phyloP scores from a whole-genome alignment of 139 green algal genomes.

The Asterochloris erici region DNA sequence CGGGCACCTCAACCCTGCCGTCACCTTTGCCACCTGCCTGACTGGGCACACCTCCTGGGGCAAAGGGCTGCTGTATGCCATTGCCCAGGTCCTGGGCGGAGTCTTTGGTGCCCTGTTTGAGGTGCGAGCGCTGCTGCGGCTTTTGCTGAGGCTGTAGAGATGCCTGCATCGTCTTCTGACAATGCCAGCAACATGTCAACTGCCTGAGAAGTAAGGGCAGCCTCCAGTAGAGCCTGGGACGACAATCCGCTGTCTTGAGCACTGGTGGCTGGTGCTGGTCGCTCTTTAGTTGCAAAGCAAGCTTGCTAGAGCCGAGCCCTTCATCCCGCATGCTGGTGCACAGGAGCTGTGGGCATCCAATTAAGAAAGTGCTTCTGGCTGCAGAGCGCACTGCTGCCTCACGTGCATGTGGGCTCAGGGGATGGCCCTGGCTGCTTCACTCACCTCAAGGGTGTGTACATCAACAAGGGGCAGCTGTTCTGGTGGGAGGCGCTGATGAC shows the following conservation, averaged over 20 bases:
- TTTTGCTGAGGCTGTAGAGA: not conserved
- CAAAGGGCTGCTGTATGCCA: conserved; percentile 62
- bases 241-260: not conserved
- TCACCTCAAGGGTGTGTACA: conserved; percentile 30
- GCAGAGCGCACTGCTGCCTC: conserved; percentile 21
- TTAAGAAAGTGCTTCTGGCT: not conserved
- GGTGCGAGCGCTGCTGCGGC: not conserved
- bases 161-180: no score
- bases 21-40: conserved; percentile 69
- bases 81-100: conserved; percentile 63
- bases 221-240: not conserved
- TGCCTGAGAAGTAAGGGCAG: not conserved
- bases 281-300: no score
- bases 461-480: conserved; percentile 48
- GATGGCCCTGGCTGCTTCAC: conserved; percentile 37
- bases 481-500: conserved; percentile 64
- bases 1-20: conserved; percentile 72
- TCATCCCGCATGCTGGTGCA: no score
- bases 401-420: conserved; percentile 18
- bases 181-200: no score
- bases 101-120: conserved; percentile 38
- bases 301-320: no score
- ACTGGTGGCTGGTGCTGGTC: no score
- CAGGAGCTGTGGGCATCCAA: not conserved
- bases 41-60: conserved; percentile 70